These are phyloP conservation scores for Naegleria fowleri DNA, from an alignment of 208 protist species.

Conservation along the genomic window DNA sequence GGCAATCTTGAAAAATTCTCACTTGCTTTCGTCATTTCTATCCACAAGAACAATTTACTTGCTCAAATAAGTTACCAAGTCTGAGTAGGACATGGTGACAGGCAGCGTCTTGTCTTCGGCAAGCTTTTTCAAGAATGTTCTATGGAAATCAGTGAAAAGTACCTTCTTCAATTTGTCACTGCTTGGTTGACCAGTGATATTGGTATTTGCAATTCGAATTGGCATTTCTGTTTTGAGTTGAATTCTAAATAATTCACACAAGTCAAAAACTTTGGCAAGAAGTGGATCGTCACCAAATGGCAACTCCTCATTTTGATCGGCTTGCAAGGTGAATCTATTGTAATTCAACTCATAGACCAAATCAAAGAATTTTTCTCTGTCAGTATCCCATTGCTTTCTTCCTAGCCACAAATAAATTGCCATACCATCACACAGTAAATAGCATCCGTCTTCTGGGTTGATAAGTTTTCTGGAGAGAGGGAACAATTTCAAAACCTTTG, in stretches of 20 bases:
- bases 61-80: neutral
- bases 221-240: neutral
- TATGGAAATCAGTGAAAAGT: neutral
- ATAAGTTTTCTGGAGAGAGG: neutral
- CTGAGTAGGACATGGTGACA: neutral
- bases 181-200: neutral
- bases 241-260: neutral
- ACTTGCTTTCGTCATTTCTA: no score
- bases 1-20: no score
- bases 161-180: neutral
- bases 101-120: neutral
- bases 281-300: neutral
- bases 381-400: neutral
- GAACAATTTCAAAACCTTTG: neutral
- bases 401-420: neutral
- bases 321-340: neutral
- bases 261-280: neutral
- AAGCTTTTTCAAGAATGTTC: constrained; percentile 16
- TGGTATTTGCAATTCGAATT: neutral
- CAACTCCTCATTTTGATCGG: neutral
- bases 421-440: neutral
- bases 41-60: neutral
- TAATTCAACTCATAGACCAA: neutral
- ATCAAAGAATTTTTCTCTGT: neutral
- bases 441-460: neutral